Evolutionary conservation across 1,284 basidiomycete species (phyloP), one percentile per base, ranked within the genome.

Genomic region (Coniferiporia sulphurascens): DNA sequence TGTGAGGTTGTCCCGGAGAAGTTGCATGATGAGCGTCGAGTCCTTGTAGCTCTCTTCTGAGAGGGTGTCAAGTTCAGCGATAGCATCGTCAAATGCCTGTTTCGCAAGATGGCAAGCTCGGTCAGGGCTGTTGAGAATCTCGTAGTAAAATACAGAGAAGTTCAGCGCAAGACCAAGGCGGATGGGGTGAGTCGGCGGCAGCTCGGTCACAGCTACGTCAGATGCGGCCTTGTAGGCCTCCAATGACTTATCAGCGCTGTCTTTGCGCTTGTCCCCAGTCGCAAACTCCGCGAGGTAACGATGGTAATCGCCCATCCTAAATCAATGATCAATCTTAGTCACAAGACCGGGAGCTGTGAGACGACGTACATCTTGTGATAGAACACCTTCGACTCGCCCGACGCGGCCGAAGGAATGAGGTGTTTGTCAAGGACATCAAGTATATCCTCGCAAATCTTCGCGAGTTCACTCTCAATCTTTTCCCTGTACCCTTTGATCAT

Each of bases 141-240:
- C 97, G 82, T 98, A 99, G 88, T 99, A 99, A 85, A 99, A 99
- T 62, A 99, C 96, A 64, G 95, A 98, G 86, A 99, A 99, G 88
- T 99, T 99, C 72, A 99, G 85, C 53, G 96, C 97, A 61, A 99
- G 92, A 78, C 96, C 96, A 65, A 99, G 92, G 73, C 96, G 95
- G 78, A 99, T 99, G 68, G 96, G 96, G 83, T 99, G 97, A 69
- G 96, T 99, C 32, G 96, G 97, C 46, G 96, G 95, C 55, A 99
- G 89, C 80, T 99, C 95, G 56, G 91, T 96, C 68, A 96, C 89
- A 67, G 96, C 96, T 74, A 99, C 95, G 68, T 98, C 95, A 57
- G 95, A 98, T 59, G 96, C 96, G 66, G 93, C 92, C 89, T 99
- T 99, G 91, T 99, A 99, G 59, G 96, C 95, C 78, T 95, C 95